Percentiles rank a stretch among this genome's conserved stretches.
Evolutionary conservation across 2,329 filamentous ascomycete species (phyloP).

Genomic region (Chaetomium sp.): DNA sequence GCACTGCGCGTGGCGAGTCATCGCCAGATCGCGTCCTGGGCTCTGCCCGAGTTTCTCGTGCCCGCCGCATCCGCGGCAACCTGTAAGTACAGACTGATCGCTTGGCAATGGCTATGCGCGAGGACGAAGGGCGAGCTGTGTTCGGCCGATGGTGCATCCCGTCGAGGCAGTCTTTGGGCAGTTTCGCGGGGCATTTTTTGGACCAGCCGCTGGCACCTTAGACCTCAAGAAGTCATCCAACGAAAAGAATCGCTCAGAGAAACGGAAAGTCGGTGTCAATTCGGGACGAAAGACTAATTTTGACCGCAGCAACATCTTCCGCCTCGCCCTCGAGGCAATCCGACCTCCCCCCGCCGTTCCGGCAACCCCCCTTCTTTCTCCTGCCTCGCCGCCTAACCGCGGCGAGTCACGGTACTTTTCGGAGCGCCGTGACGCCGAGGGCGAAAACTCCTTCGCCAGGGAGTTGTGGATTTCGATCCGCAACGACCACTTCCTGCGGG

Average conservation of each 20-base stretch:
- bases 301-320: neutral
- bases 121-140: too few relatives aligned
- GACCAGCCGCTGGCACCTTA: too few relatives aligned
- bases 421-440: conserved; percentile 14
- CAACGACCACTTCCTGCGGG: conserved; percentile 21
- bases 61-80: conserved; percentile 8
- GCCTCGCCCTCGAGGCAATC: conserved; percentile 8
- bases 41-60: conserved; percentile 7
- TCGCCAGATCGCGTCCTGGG: neutral
- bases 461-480: conserved; percentile 21
- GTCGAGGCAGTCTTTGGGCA: too few relatives aligned
- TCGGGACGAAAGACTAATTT: neutral
- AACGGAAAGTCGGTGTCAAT: conserved; percentile 1
- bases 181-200: too few relatives aligned
- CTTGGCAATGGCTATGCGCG: neutral
- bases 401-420: conserved; percentile 11
- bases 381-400: conserved; percentile 10
- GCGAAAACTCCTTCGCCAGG: conserved; percentile 18
- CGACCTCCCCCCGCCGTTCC: neutral
- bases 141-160: too few relatives aligned
- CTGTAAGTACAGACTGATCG: neutral
- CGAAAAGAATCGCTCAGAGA: neutral
- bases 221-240: too few relatives aligned
- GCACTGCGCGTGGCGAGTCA: conserved; percentile 20
- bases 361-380: conserved; percentile 8